Conservation (phyloP, 2,329 filamentous ascomycete genomes). For the Rutstroemia sp. region DNA sequence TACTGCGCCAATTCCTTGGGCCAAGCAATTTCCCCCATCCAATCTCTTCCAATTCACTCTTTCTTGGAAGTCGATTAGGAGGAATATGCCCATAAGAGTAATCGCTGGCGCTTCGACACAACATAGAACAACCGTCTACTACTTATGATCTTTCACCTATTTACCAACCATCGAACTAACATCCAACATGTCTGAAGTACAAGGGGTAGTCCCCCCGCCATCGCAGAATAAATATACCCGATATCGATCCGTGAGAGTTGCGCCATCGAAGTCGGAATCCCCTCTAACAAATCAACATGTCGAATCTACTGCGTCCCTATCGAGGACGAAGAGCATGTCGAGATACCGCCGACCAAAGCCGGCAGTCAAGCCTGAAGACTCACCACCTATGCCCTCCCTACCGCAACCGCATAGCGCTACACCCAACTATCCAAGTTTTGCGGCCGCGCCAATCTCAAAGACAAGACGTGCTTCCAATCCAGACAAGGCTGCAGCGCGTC, state of each 20-base stretch:
- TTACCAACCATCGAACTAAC: not conserved
- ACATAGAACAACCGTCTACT: constrained; percentile 3
- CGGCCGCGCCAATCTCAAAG: not conserved
- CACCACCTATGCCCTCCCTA: constrained; percentile 11
- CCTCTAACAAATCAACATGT: constrained; percentile 12
- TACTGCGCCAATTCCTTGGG: not conserved
- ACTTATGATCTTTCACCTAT: constrained; percentile 2
- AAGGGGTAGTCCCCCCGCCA: constrained; percentile 10
- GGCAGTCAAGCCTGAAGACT: constrained; percentile 4
- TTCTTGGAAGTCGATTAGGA: not conserved
- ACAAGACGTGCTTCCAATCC: constrained; percentile 2
- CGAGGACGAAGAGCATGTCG: constrained; percentile 31
- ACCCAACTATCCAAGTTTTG: not conserved
- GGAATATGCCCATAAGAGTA: constrained; percentile 2
- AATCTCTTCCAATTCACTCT: not conserved
- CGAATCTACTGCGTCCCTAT: not conserved
- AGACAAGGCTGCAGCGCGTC: not conserved
- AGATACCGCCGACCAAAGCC: constrained; percentile 29
- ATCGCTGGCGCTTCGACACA: not conserved
- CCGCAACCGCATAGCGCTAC: constrained; percentile 4
- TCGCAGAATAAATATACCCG: constrained; percentile 43
- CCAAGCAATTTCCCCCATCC: not conserved
- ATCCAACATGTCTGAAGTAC: constrained; percentile 18
- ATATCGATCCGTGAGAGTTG: constrained; percentile 49
- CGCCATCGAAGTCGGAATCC: constrained; percentile 18